A percentile compares a stretch with the other conserved stretches of the same genome.
These are phyloP conservation scores for Sphaerulina populicola DNA, from an alignment of 2,329 filamentous ascomycete species.

Conservation along the genomic window DNA sequence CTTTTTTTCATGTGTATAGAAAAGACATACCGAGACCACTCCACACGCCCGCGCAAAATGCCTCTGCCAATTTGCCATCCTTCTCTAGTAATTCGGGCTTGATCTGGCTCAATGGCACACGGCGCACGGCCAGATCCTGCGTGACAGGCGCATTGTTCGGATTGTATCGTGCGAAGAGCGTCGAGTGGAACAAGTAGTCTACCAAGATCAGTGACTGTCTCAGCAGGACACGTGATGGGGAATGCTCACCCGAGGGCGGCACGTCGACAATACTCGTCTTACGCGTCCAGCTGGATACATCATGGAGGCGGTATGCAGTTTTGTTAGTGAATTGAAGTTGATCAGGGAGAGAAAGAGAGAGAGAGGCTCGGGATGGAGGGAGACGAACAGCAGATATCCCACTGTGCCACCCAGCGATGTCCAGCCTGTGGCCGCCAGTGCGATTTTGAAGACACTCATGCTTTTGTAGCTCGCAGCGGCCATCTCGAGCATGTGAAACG, in stretches of 20 bases:
- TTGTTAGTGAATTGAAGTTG: neutral
- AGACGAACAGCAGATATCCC: conserved; percentile 40
- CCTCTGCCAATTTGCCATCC: conserved; percentile 53
- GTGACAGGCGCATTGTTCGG: conserved; percentile 53
- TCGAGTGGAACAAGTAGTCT: conserved; percentile 54
- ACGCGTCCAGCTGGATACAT: conserved; percentile 37
- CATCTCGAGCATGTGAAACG: conserved; percentile 10
- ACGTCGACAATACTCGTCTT: conserved; percentile 52
- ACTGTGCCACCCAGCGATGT: conserved; percentile 41
- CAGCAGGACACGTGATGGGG: too few species aligned
- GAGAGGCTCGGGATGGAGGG: too few species aligned
- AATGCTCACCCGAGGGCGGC: conserved; percentile 32
- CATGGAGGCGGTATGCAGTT: too few species aligned
- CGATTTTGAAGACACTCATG: conserved; percentile 31
- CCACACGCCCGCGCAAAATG: conserved; percentile 62
- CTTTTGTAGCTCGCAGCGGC: conserved; percentile 6
- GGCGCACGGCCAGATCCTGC: conserved; percentile 57
- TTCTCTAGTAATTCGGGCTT: conserved; percentile 56
- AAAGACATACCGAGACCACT: conserved; percentile 49
- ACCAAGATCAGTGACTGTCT: too few species aligned
- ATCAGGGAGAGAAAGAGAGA: too few species aligned
- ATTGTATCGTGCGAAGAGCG: conserved; percentile 53
- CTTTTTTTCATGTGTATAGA: too few species aligned
- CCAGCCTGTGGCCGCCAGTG: conserved; percentile 30
- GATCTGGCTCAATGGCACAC: conserved; percentile 55